phyloP scores from a whole-genome alignment of 2,329 filamentous ascomycete species.

The Colletotrichum orchidophilum region DNA sequence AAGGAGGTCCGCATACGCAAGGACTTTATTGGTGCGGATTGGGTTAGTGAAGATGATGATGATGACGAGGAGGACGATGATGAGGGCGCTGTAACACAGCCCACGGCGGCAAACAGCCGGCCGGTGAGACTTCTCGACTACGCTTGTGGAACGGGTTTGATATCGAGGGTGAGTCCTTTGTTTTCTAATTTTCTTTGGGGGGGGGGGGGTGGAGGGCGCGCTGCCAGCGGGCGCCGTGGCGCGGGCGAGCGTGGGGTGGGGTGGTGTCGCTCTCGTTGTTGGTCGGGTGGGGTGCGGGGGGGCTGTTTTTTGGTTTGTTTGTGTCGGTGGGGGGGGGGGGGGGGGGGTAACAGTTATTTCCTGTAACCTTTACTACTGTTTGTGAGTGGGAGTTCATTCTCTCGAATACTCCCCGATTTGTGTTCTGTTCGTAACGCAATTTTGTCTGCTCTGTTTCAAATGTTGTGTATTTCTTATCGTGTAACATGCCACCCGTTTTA shows the following conservation, averaged over 20 bases:
- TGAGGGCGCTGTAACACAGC: conserved; percentile 1
- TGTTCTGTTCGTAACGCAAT: background rate
- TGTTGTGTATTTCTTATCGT: background rate
- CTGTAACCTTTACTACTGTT: background rate
- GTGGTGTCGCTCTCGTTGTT: too few relatives aligned
- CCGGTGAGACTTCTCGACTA: conserved; percentile 73
- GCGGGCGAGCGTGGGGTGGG: too few relatives aligned
- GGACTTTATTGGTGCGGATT: conserved; percentile 70
- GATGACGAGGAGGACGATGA: conserved; percentile 41
- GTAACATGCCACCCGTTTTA: background rate
- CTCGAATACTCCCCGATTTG: background rate
- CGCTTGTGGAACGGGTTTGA: conserved; percentile 76
- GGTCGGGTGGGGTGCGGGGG: too few relatives aligned
- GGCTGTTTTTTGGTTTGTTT: too few relatives aligned
- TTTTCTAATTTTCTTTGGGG: background rate
- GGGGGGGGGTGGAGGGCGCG: too few relatives aligned
- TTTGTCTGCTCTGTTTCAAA: background rate
- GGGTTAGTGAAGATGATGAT: conserved; percentile 52
- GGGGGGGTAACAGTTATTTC: too few relatives aligned
- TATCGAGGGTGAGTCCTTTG: conserved; percentile 65
- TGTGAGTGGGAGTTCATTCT: background rate
- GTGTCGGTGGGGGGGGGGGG: too few relatives aligned
- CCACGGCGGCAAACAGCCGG: background rate
- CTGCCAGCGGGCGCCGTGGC: too few relatives aligned
- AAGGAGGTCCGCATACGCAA: conserved; percentile 61